A percentile compares a stretch with the other conserved stretches of the same genome.
Conservation (phyloP, 495 filamentous ascomycete genomes). For the Elasticomyces elasticus region DNA sequence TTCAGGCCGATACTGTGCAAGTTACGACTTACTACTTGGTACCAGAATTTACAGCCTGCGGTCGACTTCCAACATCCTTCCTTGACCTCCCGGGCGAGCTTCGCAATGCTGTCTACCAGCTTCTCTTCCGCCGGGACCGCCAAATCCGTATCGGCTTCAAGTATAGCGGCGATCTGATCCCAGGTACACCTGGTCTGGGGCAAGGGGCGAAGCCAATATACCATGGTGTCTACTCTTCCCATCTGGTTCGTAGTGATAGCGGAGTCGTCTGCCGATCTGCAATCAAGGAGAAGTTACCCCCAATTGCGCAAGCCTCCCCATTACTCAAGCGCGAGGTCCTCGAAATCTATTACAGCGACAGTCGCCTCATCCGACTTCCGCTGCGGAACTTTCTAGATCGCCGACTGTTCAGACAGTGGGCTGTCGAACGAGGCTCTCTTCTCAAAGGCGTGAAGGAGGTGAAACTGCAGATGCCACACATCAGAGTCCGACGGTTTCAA, state of each 20-base stretch:
- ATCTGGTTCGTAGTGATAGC: background rate
- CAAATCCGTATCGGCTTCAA: background rate
- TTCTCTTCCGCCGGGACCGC: background rate
- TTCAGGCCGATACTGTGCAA: background rate
- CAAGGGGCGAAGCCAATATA: background rate
- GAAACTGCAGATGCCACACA: background rate
- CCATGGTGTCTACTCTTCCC: background rate
- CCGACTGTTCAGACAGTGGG: background rate
- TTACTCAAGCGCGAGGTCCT: background rate
- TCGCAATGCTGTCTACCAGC: conserved; percentile 1
- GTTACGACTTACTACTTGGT: too few relatives aligned
- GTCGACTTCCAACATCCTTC: background rate
- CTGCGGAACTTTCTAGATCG: background rate
- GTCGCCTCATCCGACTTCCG: background rate
- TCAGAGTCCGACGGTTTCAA: background rate
- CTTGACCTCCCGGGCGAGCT: conserved; percentile 11
- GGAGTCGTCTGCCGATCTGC: background rate
- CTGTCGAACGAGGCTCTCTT: background rate
- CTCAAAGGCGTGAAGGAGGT: background rate
- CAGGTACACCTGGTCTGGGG: background rate
- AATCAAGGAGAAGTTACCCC: background rate
- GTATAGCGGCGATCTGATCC: background rate
- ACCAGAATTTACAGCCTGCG: background rate
- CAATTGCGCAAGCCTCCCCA: background rate
- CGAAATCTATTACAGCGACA: background rate